Evolutionary conservation across 352 stramenopile species (phyloP), one percentile per base, ranked within the genome.

Genomic region (Sclerospora graminicola): DNA sequence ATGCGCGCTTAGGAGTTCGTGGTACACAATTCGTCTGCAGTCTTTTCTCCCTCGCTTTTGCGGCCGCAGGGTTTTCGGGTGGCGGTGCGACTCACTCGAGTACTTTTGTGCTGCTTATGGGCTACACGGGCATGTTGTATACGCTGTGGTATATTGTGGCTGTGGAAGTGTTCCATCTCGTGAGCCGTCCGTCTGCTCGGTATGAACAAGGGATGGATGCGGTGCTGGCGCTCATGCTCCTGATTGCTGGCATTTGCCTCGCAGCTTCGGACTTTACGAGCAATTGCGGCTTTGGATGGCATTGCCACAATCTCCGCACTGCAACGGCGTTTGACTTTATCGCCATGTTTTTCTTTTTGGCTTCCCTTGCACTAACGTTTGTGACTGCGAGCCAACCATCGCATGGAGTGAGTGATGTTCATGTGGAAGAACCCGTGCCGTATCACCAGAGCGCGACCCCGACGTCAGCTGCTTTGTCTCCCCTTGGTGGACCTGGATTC

Each of bases 51-150:
- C 51, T 89, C 41, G 27, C 57, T 5, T 67, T 63, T 36, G 64
- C 69, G 28, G 63, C 63, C 23, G 60, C 54, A 0, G 49, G 54
- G 14, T 68, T 61, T 40, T 50, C 49, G 28, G 43, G 33, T 31
- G 54, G 54, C n/a, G 38, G 42, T 24, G 29, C 45, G 1, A 51
- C 45, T 1, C 54, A 41, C 38, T 60, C 54, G 13, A 51, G 58
- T 46, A 79, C 61, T 7, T 86, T 86, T 48, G 57, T 51, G 14
- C 59, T 82, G 28, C 49, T 86, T 24, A 70, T 82, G 60, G 58
- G 64, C 14, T 84, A 84, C 55, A 76, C 69, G 3, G 49, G 62
- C 11, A 69, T 82, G 70, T 45, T 87, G 11, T 84, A 82, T 51
- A 60, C 38, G 5, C 51, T 83, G 35, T 83, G 60, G 56, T 52